phyloP scores from a whole-genome alignment of 179 eudicot genomes.

The Actinidia arguta region DNA sequence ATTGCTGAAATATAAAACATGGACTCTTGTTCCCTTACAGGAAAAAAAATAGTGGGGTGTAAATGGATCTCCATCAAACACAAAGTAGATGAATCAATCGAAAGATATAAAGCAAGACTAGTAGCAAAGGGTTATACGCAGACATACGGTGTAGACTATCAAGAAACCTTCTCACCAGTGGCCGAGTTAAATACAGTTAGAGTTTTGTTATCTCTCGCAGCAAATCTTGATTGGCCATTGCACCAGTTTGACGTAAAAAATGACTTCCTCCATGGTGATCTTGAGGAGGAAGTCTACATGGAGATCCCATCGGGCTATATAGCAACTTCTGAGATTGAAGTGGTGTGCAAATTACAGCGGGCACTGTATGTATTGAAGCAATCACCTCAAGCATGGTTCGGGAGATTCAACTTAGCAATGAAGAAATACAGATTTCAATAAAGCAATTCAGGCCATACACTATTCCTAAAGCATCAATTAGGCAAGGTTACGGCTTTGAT shows the following conservation, averaged over 20 bases:
- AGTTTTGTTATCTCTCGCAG: neutral
- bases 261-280: neutral
- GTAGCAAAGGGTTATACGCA: neutral
- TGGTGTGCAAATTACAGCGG: neutral
- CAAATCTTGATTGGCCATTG: neutral
- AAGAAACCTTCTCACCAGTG: neutral
- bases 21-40: neutral
- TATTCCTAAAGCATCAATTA: neutral
- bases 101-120: neutral
- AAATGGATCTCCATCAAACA: neutral
- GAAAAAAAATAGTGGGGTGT: neutral
- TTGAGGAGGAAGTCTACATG: neutral
- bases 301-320: neutral
- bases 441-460: neutral
- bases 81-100: neutral
- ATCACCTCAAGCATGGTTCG: neutral
- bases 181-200: neutral
- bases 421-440: neutral
- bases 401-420: neutral
- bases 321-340: neutral
- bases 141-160: neutral
- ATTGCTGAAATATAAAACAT: neutral
- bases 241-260: neutral
- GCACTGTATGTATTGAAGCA: neutral
- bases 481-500: neutral